A percentile compares a stretch with the other conserved stretches of the same genome.
Evolutionary conservation across 371 early-diverging fungal genomes (phyloP).

Genomic region (Zancudomyces culisetae): DNA sequence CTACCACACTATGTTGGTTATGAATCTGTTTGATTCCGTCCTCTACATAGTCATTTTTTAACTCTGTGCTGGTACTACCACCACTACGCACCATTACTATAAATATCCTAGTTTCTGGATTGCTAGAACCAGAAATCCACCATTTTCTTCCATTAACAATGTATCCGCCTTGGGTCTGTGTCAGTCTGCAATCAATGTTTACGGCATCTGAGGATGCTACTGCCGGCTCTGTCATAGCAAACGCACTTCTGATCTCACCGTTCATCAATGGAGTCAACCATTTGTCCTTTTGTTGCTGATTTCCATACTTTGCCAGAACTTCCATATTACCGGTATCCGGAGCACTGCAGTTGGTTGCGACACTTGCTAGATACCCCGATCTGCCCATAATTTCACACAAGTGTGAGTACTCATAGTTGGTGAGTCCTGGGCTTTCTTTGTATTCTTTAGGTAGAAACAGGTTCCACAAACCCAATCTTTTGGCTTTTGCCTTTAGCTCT

Average conservation of each 20-base stretch:
- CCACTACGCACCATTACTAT: constrained; percentile 71
- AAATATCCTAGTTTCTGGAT: constrained; percentile 76
- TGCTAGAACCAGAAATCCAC: constrained; percentile 91
- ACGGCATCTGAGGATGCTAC: constrained; percentile 93
- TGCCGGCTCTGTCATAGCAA: constrained; percentile 91
- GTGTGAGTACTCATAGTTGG: constrained; percentile 82
- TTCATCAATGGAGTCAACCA: constrained; percentile 74
- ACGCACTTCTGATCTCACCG: constrained; percentile 85
- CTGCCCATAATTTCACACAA: constrained; percentile 81
- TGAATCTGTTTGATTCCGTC: constrained; percentile 28
- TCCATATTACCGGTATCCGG: constrained; percentile 98
- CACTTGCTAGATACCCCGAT: constrained; percentile 26
- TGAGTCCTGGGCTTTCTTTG: constrained; percentile 64
- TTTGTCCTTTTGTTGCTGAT: constrained; percentile 54
- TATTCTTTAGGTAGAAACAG: constrained; percentile 64
- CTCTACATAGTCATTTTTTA: background rate
- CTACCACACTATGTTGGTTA: constrained; percentile 70
- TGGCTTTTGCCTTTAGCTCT: constrained; percentile 70
- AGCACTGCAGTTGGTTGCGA: constrained; percentile 78
- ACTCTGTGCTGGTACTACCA: constrained; percentile 24
- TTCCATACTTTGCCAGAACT: constrained; percentile 89
- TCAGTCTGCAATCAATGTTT: constrained; percentile 48
- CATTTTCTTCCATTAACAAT: constrained; percentile 86
- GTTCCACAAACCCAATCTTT: constrained; percentile 86
- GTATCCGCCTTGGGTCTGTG: constrained; percentile 53